Percentiles rank a stretch among this genome's conserved stretches.
Evolutionary conservation across 306 rosid genomes (phyloP).

Genomic region (Lagenaria siceraria): DNA sequence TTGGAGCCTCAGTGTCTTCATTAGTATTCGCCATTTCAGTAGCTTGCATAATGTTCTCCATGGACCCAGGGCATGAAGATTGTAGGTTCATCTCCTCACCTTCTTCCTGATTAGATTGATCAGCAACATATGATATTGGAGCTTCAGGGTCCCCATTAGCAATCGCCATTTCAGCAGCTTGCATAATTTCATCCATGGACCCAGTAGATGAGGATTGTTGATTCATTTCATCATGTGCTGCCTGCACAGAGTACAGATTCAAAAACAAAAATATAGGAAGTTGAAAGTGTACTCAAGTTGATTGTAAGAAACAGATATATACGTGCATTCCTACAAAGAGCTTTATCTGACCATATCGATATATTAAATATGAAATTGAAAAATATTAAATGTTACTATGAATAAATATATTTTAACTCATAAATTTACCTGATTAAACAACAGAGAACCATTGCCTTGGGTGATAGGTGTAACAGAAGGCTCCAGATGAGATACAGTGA

Average conservation of each 20-base stretch:
- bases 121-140: slow-evolving; percentile 1
- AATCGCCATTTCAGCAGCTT: slow-evolving; percentile 13
- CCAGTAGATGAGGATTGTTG: slow-evolving; percentile 4
- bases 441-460: not conserved
- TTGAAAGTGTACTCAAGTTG: not conserved
- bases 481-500: slow-evolving; percentile 10
- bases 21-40: slow-evolving; percentile 13
- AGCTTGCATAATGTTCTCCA: slow-evolving; percentile 12
- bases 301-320: not conserved
- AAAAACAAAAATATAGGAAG: not conserved
- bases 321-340: not conserved
- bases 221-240: slow-evolving; percentile 8
- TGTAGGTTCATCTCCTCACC: not conserved
- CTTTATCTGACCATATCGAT: not conserved
- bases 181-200: slow-evolving; percentile 9
- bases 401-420: not conserved
- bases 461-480: slow-evolving; percentile 10
- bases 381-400: not conserved
- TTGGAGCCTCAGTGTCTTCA: slow-evolving; percentile 11
- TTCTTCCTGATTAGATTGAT: slow-evolving; percentile 10
- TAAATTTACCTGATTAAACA: slow-evolving; percentile 21
- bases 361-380: not conserved
- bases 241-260: slow-evolving; percentile 13
- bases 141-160: slow-evolving; percentile 6
- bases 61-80: slow-evolving; percentile 4